These are phyloP conservation scores for Ogataea methylovora DNA, from an alignment of 805 yeast genomes.

Conservation along the genomic window DNA sequence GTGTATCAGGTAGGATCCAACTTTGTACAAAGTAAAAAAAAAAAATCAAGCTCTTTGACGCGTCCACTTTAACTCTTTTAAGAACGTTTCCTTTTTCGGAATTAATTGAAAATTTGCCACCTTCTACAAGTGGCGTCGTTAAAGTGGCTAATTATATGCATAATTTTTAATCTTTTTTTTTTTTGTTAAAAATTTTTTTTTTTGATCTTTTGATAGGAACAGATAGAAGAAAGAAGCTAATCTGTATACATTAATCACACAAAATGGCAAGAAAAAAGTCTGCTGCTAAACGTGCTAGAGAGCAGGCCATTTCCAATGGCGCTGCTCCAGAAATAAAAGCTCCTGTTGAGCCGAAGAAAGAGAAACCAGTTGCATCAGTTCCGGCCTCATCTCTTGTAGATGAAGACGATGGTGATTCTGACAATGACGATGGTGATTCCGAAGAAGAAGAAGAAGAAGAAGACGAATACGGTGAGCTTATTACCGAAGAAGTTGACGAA, in stretches of 20 bases:
- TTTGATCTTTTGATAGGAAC: slow-evolving; percentile 5
- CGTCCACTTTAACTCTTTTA: too few species aligned
- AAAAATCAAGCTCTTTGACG: too few species aligned
- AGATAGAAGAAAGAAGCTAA: too few species aligned
- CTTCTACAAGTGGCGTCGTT: too few species aligned
- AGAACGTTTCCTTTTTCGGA: too few species aligned
- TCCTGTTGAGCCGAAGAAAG: background rate
- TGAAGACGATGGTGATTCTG: background rate
- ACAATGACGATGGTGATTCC: slow-evolving; percentile 16
- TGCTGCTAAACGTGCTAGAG: slow-evolving; percentile 65
- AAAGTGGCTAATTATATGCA: too few species aligned
- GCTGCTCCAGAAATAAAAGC: slow-evolving; percentile 9
- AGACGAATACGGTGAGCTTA: slow-evolving; percentile 84
- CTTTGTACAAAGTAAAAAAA: too few species aligned
- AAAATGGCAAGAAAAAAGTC: slow-evolving; percentile 84
- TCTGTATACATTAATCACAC: too few species aligned
- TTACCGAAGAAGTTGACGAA: slow-evolving; percentile 77
- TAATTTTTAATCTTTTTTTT: background rate
- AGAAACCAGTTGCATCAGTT: background rate
- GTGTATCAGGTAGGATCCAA: too few species aligned
- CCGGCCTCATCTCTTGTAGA: too few species aligned
- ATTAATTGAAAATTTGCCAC: too few species aligned
- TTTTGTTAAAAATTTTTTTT: background rate
- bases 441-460: slow-evolving; percentile 61
- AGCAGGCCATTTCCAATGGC: slow-evolving; percentile 20